Conservation (phyloP, 139 green algal species). For the Chlorella sorokiniana region DNA sequence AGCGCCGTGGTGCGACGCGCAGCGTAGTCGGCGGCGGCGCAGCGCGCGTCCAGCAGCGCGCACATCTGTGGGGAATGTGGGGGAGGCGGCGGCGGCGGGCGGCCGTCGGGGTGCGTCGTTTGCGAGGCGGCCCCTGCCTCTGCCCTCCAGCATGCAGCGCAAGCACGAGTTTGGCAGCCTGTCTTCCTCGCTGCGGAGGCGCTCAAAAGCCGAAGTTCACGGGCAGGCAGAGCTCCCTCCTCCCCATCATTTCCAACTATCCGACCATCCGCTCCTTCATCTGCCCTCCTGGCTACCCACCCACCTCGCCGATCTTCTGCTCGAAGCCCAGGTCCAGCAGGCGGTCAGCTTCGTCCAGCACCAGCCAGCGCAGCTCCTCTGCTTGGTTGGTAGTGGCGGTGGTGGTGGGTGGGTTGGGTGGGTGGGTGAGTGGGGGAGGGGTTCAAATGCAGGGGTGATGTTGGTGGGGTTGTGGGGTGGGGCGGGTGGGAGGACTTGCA, state of each 20-base stretch:
- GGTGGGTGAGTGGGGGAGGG: neutral
- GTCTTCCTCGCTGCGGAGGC: no score
- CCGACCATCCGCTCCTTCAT: neutral
- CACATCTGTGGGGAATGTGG: slow-evolving; percentile 35
- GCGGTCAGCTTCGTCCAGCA: slow-evolving; percentile 93
- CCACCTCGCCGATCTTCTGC: slow-evolving; percentile 66
- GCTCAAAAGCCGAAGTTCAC: no score
- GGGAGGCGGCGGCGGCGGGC: neutral
- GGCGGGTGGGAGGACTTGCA: no score
- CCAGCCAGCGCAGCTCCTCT: slow-evolving; percentile 76
- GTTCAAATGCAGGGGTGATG: neutral
- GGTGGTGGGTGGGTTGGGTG: neutral
- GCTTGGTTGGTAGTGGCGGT: neutral
- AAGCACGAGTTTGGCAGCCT: neutral
- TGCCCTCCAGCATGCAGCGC: neutral
- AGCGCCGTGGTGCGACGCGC: slow-evolving; percentile 58
- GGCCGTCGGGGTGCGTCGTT: neutral
- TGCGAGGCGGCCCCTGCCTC: no score
- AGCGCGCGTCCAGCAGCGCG: slow-evolving; percentile 41
- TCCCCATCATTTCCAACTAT: neutral
- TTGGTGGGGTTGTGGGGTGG: no score
- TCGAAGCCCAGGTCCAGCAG: slow-evolving; percentile 96
- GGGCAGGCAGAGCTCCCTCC: no score
- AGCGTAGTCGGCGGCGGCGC: neutral
- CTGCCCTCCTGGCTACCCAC: neutral